Base-by-base conservation (phyloP, 2,329 filamentous ascomycete species). In the Epichloe scottii region DNA sequence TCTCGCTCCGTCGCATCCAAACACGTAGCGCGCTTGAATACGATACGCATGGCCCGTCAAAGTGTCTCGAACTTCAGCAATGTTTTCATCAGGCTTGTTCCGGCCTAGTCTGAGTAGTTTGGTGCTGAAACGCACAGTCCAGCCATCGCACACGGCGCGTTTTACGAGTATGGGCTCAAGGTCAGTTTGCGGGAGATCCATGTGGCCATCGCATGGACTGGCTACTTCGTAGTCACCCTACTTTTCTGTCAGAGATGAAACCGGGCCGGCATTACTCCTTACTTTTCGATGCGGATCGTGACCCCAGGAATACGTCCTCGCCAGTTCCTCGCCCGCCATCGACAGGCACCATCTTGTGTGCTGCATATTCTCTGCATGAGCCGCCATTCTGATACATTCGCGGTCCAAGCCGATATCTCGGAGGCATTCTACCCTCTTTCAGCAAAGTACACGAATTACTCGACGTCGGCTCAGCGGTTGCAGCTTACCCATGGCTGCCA, bases 281-380 rank as follows among this genome's bases (percentile, higher is more conserved):
- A 74, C 71, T 61, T 68, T 67, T 48, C 69, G 60, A 5, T 59
- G 57, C 0, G 74, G 74, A 49, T 72, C 68, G 50, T 73, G 67
- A 3, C 75, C 76, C 74, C 74, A 78, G 0, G 74, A 75, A 55
- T 74, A 68, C 4, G 73, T 63, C 2, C 74, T 66, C 0, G 68
- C 74, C 56, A 68, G 78, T 54, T 78, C 76, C 30, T 72, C 70
- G 2, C 76, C 75, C 8, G 72, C 69, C 71, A 78, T 75, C 56
- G 68, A 74, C 44, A 69, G 61, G 53, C 68, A 75, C 74, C 74
- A 78, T n/a, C 75, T 60, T 1, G 73, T 77, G 53, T 77, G 74
- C 35, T 66, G 56, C 70, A 77, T 76, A 53, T 63, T 63, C 17
- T 66, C 55, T 21, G 69, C 66, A 2, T 63, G 62, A 0, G 67